Conservation (phyloP, 345 rosid genomes). For the Zanthoxylum bungeanum region DNA sequence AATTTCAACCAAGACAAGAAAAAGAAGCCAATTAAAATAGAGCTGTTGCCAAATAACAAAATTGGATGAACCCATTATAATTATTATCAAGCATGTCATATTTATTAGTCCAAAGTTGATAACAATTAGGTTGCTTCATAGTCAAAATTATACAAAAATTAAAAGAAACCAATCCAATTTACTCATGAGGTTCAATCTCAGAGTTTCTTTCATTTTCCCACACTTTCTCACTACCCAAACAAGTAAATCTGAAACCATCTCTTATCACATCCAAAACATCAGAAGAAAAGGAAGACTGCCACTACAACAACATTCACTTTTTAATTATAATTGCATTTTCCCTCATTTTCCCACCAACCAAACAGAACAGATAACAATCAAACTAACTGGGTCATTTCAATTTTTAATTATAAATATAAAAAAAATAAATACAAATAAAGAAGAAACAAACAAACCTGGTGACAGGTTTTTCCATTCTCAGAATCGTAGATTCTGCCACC, state of each 20-base stretch:
- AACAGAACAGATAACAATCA: not conserved
- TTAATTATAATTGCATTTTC: not conserved
- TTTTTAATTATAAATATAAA: not conserved
- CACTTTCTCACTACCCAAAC: not conserved
- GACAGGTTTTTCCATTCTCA: constrained; percentile 65
- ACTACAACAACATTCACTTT: not conserved
- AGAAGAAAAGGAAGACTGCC: not conserved
- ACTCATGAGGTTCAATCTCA: not conserved
- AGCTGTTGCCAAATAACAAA: not conserved
- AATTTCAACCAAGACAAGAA: not conserved
- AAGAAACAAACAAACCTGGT: constrained; percentile 43
- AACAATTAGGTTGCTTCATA: too few relatives aligned
- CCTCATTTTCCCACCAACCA: constrained; percentile 2
- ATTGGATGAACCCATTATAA: not conserved
- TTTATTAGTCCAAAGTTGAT: not conserved
- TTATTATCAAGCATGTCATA: not conserved
- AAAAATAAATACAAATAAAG: not conserved
- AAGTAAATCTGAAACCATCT: too few relatives aligned
- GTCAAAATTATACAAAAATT: too few relatives aligned
- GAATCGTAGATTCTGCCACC: constrained; percentile 55
- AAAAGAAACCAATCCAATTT: not conserved
- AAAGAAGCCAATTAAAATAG: not conserved
- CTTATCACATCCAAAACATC: not conserved
- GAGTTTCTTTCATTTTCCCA: not conserved
- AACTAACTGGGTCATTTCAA: not conserved